Evolutionary conservation across 805 yeast genomes (phyloP).

Genomic region (Candida ovalis): DNA sequence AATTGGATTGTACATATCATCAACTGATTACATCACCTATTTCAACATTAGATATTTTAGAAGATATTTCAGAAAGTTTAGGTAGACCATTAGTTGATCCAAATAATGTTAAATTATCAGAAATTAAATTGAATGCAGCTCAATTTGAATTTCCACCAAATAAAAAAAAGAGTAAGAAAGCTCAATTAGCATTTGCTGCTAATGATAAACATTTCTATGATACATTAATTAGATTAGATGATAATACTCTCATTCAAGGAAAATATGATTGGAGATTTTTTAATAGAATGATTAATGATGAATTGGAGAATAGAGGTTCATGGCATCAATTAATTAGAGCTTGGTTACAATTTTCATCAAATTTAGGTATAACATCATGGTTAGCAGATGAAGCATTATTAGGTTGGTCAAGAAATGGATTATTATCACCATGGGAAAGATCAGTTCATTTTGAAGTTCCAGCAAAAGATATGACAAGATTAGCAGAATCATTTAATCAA

Average conservation of each 20-base stretch:
- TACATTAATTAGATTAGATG: slow-evolving; percentile 27
- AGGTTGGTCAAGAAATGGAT: slow-evolving; percentile 50
- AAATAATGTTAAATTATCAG: slow-evolving; percentile 15
- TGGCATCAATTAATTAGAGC: slow-evolving; percentile 44
- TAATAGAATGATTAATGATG: slow-evolving; percentile 36
- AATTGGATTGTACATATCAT: slow-evolving; percentile 19
- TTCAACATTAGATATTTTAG: slow-evolving; percentile 22
- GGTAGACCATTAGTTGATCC: slow-evolving; percentile 29
- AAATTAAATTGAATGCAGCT: slow-evolving; percentile 17
- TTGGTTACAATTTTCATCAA: slow-evolving; percentile 42
- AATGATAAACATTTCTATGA: slow-evolving; percentile 32
- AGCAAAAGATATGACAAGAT: slow-evolving; percentile 40
- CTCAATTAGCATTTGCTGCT: slow-evolving; percentile 30
- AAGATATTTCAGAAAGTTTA: slow-evolving; percentile 26
- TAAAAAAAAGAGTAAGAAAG: slow-evolving; percentile 27
- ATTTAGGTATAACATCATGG: slow-evolving; percentile 43
- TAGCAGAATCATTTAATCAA: slow-evolving; percentile 45
- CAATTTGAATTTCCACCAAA: slow-evolving; percentile 27
- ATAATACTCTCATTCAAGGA: slow-evolving; percentile 32
- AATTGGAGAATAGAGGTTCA: slow-evolving; percentile 38
- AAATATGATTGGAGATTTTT: slow-evolving; percentile 68
- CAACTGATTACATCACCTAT: slow-evolving; percentile 32
- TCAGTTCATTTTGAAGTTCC: slow-evolving; percentile 50
- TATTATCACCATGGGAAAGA: slow-evolving; percentile 51
- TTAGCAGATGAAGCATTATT: slow-evolving; percentile 45